Conservation (phyloP, 2,329 filamentous ascomycete genomes). For the Sordariomycetes sp. region DNA sequence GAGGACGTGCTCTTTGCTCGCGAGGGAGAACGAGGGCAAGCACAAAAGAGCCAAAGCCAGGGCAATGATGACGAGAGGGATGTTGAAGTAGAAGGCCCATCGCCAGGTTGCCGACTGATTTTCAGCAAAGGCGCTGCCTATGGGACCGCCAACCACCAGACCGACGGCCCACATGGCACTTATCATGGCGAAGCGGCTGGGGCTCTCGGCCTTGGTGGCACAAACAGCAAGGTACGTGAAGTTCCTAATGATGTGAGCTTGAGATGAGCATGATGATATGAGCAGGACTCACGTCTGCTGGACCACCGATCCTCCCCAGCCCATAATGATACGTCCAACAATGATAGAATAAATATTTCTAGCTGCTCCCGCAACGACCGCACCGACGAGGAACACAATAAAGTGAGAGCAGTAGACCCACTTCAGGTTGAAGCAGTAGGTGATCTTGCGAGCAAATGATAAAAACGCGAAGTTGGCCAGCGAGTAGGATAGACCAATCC, state of each 20-base stretch:
- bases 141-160: constrained; percentile 10
- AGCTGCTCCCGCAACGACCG: constrained; percentile 18
- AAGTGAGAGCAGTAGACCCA: constrained; percentile 12
- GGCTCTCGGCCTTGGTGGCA: constrained; percentile 12
- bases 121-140: constrained; percentile 21
- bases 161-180: constrained; percentile 16
- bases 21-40: constrained; percentile 23
- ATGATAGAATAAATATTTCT: constrained; percentile 18
- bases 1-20: constrained; percentile 10
- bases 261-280: not conserved
- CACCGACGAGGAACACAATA: constrained; percentile 17
- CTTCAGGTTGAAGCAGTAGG: constrained; percentile 20
- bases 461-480: constrained; percentile 22
- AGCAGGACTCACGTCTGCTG: constrained; percentile 18
- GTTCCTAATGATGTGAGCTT: constrained; percentile 2
- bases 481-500: constrained; percentile 26
- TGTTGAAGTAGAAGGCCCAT: constrained; percentile 44
- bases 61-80: constrained; percentile 28
- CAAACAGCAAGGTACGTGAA: constrained; percentile 15
- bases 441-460: constrained; percentile 22
- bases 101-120: constrained; percentile 28
- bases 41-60: constrained; percentile 33
- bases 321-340: constrained; percentile 20
- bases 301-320: constrained; percentile 16
- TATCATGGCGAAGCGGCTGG: constrained; percentile 14